Conservation (phyloP, 768 basidiomycete species). For the Mycena floridula region DNA sequence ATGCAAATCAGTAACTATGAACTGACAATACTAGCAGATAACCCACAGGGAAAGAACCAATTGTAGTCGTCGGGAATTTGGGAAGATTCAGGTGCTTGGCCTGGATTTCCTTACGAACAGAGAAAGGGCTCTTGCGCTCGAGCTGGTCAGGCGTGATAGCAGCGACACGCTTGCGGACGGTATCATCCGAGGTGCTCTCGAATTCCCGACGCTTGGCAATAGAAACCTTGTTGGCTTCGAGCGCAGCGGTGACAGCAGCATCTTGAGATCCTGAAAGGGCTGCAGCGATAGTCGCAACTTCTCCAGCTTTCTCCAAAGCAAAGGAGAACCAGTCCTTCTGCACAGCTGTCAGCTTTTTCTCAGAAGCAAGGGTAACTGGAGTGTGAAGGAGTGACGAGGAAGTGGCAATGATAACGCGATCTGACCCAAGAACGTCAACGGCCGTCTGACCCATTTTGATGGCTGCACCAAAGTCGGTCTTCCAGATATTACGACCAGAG, state of each 20-base stretch:
- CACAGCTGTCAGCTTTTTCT: conserved; percentile 83
- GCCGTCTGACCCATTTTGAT: conserved; percentile 82
- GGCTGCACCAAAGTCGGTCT: conserved; percentile 84
- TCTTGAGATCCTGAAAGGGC: conserved; percentile 84
- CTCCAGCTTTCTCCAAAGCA: conserved; percentile 90
- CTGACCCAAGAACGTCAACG: conserved; percentile 72
- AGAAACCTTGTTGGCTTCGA: conserved; percentile 85
- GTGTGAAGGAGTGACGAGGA: conserved; percentile 98
- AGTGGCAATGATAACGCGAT: conserved; percentile 89
- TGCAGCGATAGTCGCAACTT: conserved; percentile 84
- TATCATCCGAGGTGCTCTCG: conserved; percentile 88
- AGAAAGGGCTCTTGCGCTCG: conserved; percentile 85
- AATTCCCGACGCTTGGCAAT: conserved; percentile 94
- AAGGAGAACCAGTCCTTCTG: conserved; percentile 99
- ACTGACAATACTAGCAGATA: conserved; percentile 1
- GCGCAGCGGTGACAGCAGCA: conserved; percentile 55
- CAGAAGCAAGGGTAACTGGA: conserved; percentile 90
- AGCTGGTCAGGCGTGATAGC: conserved; percentile 84
- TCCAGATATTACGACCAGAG: conserved; percentile 99
- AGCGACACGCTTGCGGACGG: conserved; percentile 91
- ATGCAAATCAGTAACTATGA: no score
- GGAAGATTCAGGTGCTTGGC: conserved; percentile 85
- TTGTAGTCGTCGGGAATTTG: conserved; percentile 97
- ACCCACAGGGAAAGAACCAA: conserved; percentile 92
- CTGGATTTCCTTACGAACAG: conserved; percentile 82